phyloP scores from a whole-genome alignment of 1,139 yeast genomes.

The Zygotorulaspora mrakii region DNA sequence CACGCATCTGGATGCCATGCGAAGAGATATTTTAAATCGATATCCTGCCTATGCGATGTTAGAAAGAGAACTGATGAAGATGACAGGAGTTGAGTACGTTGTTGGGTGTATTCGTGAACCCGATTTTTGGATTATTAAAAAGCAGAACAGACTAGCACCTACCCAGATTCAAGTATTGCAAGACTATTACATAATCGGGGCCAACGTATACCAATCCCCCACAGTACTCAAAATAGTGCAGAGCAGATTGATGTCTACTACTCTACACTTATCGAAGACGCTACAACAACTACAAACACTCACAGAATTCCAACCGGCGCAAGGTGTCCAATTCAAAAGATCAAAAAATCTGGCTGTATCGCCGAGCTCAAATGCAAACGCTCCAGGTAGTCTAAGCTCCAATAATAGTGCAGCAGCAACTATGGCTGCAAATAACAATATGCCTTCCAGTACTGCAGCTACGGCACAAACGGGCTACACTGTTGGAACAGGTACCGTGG shows the following conservation, averaged over 20 bases:
- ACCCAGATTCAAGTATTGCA: slow-evolving; percentile 52
- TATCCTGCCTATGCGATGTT: slow-evolving; percentile 38
- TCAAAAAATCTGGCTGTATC: slow-evolving; percentile 9
- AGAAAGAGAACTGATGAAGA: slow-evolving; percentile 57
- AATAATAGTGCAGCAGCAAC: slow-evolving; percentile 17
- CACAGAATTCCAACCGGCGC: slow-evolving; percentile 35
- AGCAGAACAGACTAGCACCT: slow-evolving; percentile 62
- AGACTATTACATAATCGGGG: slow-evolving; percentile 85
- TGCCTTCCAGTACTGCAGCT: slow-evolving; percentile 18
- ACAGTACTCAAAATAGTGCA: slow-evolving; percentile 51
- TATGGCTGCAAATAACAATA: slow-evolving; percentile 13
- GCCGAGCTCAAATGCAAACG: slow-evolving; percentile 5
- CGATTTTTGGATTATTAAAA: slow-evolving; percentile 85
- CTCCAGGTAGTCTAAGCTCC: slow-evolving; percentile 9
- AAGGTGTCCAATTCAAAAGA: slow-evolving; percentile 33
- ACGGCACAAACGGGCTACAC: slow-evolving; percentile 17
- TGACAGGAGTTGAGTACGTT: slow-evolving; percentile 84
- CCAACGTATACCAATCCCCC: slow-evolving; percentile 91
- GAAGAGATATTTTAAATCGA: slow-evolving; percentile 26
- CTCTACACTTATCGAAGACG: slow-evolving; percentile 28
- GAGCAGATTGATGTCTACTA: slow-evolving; percentile 46
- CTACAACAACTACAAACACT: slow-evolving; percentile 26
- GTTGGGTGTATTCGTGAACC: slow-evolving; percentile 77
- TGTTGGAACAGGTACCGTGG: slow-evolving; percentile 13
- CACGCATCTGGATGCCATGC: slow-evolving; percentile 23